Base-by-base conservation (phyloP, 805 yeast species). In the Barnettozyma populi region DNA sequence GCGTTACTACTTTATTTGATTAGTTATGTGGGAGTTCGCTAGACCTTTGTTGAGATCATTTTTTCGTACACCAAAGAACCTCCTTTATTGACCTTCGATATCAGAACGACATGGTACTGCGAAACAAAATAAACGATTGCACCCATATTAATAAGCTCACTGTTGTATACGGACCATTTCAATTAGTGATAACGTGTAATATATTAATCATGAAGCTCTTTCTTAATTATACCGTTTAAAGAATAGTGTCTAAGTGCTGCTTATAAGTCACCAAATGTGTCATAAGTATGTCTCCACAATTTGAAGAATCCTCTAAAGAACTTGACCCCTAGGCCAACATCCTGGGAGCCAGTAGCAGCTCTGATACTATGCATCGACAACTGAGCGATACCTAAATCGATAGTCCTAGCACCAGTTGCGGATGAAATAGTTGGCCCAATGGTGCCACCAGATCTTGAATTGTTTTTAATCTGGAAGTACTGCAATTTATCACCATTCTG, bases 331-430 rank as follows among this genome's bases (percentile, higher is more conserved):
- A 85, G 71, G 42, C 87, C 89, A 50, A 86, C 75, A 61, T 88
- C 96, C 61, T 80, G 76, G 19, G 86, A 74, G 37, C 96, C 95
- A 27, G 83, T 75, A 13, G 90, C 76, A 24, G 94, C 95, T 58
- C 95, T 76, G 56, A 87, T 84, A 37, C 89, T 82, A 67, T 87
- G 96, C 96, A 87, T 87, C 2, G 92, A 78, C 57, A 85, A 72
- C 67, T 87, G 95, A 2, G 95, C 81, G 56, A 87, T 83, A 47
- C 96, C 96, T 49, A 86, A 65, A 58, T 87, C 96, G 47, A 86
- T 78, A 39, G 92, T 84, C 59, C 87, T 73, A 4, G 86, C 86
- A 47, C 89, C 89, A 1, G 87, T 80, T 52, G 74, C 78, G 36
- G 76, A 66, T 14, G 86, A 70, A 46, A 82, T 69, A 10, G 76